These are phyloP conservation scores for Chalciporus pseudorubinellus DNA, from an alignment of 768 basidiomycete species.

Conservation along the genomic window DNA sequence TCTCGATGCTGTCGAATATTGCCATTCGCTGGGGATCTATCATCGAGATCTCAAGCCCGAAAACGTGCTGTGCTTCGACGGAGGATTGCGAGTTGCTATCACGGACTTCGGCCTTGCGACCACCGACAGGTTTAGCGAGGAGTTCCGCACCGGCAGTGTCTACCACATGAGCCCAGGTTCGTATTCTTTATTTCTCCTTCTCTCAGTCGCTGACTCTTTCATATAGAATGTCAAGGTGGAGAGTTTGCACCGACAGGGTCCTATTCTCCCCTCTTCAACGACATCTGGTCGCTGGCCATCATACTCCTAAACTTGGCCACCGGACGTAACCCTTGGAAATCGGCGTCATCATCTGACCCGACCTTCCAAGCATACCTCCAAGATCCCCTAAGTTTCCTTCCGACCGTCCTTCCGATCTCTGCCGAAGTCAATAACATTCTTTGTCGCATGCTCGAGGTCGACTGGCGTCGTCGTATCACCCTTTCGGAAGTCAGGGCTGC, in stretches of 20 bases:
- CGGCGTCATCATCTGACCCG: conserved; percentile 76
- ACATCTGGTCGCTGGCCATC: conserved; percentile 96
- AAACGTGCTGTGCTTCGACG: conserved; percentile 84
- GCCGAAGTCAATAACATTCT: conserved; percentile 70
- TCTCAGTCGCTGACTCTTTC: conserved; percentile 20
- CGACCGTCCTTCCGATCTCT: conserved; percentile 80
- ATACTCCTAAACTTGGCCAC: conserved; percentile 95
- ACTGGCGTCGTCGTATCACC: conserved; percentile 56
- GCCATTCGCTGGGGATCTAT: conserved; percentile 88
- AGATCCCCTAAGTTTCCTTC: conserved; percentile 77
- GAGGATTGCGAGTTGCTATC: conserved; percentile 74
- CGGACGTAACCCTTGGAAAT: conserved; percentile 95
- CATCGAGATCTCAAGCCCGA: conserved; percentile 98
- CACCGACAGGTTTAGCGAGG: conserved; percentile 76
- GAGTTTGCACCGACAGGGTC: conserved; percentile 56
- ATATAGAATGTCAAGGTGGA: conserved; percentile 81
- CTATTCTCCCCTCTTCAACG: conserved; percentile 87
- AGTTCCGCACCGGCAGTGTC: conserved; percentile 95
- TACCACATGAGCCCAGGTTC: conserved; percentile 96
- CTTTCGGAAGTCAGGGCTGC: conserved; percentile 50
- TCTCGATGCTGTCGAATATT: conserved; percentile 89
- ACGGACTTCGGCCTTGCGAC: conserved; percentile 97
- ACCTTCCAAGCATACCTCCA: conserved; percentile 87
- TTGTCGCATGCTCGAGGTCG: conserved; percentile 66
- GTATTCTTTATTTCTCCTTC: conserved; percentile 21